These are phyloP conservation scores for Silene uniflora DNA, from an alignment of 148 eudicot genomes.

Conservation along the genomic window DNA sequence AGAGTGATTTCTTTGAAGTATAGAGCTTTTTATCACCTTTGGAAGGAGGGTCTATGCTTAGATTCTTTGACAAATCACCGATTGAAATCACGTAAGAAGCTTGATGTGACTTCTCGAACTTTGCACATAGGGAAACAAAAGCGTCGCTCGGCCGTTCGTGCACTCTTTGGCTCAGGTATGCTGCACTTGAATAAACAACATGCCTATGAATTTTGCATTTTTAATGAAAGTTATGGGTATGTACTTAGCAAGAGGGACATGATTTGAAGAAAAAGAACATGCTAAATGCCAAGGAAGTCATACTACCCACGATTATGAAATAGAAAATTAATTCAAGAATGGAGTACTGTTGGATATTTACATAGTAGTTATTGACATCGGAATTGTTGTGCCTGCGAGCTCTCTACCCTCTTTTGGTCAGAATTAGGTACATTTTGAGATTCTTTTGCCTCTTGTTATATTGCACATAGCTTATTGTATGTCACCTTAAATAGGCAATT, in stretches of 20 bases:
- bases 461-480: neutral
- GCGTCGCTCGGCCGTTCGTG: slow-evolving; percentile 53
- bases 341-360: neutral
- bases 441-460: neutral
- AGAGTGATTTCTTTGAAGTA: slow-evolving; percentile 60
- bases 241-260: neutral
- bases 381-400: neutral
- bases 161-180: slow-evolving; percentile 57
- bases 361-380: neutral
- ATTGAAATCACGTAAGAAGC: slow-evolving; percentile 57
- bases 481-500: neutral
- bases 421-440: neutral
- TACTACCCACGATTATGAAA: neutral
- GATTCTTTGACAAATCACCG: slow-evolving; percentile 50
- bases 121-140: slow-evolving; percentile 41
- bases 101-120: slow-evolving; percentile 40
- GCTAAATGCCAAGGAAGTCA: neutral
- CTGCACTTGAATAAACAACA: neutral
- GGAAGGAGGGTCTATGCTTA: slow-evolving; percentile 72
- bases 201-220: neutral
- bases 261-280: neutral
- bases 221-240: neutral
- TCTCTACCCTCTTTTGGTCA: neutral
- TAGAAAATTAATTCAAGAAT: neutral
- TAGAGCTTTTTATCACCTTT: slow-evolving; percentile 58